Evolutionary conservation across 495 filamentous ascomycete genomes (phyloP), one percentile per base, ranked within the genome.

Genomic region (Aspergillus olivimuriae): DNA sequence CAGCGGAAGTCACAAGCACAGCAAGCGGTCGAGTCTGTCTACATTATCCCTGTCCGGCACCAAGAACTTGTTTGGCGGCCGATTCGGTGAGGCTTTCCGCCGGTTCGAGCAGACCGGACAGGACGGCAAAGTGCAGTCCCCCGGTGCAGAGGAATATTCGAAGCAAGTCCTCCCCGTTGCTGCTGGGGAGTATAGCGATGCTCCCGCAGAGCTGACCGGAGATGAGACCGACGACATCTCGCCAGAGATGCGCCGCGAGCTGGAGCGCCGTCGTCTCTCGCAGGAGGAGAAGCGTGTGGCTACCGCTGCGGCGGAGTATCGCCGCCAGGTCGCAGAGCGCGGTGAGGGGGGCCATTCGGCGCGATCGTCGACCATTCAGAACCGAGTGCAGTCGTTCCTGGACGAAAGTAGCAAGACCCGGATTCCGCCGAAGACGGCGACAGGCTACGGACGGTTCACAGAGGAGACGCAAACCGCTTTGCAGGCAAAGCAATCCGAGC

Each of bases 21-120:
- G 63, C 34, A 96, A 96, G 57, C 83, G 89, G 24, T 73, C 84
- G 16, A 94, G 87, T 58, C 71, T 98, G 42, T 82, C 84, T 11
- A 88, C 82, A 1, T 69, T 92, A 21, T 82, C 86, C 3, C 68
- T 84, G 11, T 76, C 80, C 1, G 84, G 85, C 21, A 84, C 86
- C 43, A 95, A 94, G 62, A 86, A 77, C n/a, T 76, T 95, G 30
- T 73, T 98, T 18, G 83, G 83, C 19, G 87, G 90, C 6, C 89
- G 86, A 59, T 96, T 98, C 62, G 89, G 94, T 2, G 94, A 96
- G 41, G 91, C 94, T 3, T 97, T 98, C 70, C 84, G 90, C 48
- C 78, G 86, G 4, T 98, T 98, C 53, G 92, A 98, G 58, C 76
- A 76, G 17, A 78, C 77, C 48, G 68, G 65, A 39, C 56, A 62